Evolutionary conservation across 805 yeast genomes (phyloP).

Genomic region (Yamadazyma paraphyllophila): DNA sequence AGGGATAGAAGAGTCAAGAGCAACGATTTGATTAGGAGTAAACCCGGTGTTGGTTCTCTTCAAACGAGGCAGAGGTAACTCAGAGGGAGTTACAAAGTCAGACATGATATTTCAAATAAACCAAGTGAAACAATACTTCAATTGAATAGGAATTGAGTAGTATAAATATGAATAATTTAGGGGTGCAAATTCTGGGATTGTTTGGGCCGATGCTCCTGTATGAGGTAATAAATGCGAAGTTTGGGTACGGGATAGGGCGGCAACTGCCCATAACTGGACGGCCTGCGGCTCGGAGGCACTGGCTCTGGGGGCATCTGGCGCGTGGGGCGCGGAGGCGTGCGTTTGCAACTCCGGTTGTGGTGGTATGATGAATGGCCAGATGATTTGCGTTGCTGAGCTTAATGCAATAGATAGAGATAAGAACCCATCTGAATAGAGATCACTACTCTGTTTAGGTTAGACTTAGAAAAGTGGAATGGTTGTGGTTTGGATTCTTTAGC

Average conservation of each 20-base stretch:
- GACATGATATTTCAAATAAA: conserved; percentile 20
- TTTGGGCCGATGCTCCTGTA: not conserved
- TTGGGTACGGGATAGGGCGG: not conserved
- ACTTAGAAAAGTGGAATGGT: too few species aligned
- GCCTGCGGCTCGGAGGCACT: not conserved
- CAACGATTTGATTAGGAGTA: conserved; percentile 83
- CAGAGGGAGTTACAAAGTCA: conserved; percentile 37
- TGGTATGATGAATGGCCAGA: not conserved
- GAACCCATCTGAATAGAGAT: too few species aligned
- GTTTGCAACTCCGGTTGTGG: not conserved
- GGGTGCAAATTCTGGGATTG: conserved; percentile 1
- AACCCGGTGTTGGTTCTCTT: conserved; percentile 85
- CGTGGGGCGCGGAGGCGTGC: not conserved
- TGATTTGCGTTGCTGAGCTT: too few species aligned
- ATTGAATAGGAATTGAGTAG: not conserved
- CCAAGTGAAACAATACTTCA: not conserved
- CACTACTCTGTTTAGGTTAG: too few species aligned
- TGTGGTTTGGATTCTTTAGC: too few species aligned
- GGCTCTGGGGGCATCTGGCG: not conserved
- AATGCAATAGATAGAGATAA: too few species aligned
- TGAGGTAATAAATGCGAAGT: not conserved
- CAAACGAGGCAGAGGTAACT: conserved; percentile 44
- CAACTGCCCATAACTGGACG: not conserved
- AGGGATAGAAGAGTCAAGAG: conserved; percentile 81
- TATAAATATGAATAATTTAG: not conserved